Conservation (phyloP, 768 basidiomycete genomes). For the Calocybe cyanea region DNA sequence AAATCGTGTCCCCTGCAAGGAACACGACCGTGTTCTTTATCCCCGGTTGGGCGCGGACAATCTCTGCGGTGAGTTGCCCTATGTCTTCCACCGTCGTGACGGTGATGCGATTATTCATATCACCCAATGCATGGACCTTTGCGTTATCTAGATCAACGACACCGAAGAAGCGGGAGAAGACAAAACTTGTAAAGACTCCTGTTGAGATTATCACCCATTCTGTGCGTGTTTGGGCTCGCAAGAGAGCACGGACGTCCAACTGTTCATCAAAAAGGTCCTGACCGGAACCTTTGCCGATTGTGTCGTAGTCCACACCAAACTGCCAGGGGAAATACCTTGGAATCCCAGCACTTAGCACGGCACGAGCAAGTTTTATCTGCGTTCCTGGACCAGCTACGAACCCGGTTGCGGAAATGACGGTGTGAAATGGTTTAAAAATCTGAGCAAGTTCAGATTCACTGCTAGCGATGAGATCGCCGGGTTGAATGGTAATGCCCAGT, state of each 20-base stretch:
- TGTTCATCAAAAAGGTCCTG: constrained; percentile 31
- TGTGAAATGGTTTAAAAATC: constrained; percentile 17
- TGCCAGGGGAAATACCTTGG: constrained; percentile 31
- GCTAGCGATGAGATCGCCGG: constrained; percentile 16
- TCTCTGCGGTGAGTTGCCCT: constrained; percentile 20
- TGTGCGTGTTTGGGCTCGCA: constrained; percentile 21
- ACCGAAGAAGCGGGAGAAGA: constrained; percentile 24
- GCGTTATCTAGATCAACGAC: constrained; percentile 19
- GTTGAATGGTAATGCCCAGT: constrained; percentile 14
- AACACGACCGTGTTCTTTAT: constrained; percentile 20
- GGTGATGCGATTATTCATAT: constrained; percentile 21
- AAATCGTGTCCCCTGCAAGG: constrained; percentile 25
- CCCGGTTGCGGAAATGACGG: constrained; percentile 22
- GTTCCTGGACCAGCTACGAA: constrained; percentile 21
- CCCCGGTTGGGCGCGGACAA: constrained; percentile 12
- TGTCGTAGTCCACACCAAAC: constrained; percentile 32
- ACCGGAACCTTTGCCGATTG: constrained; percentile 24
- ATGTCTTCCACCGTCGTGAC: constrained; percentile 26
- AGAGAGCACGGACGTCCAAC: constrained; percentile 26
- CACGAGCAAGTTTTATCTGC: constrained; percentile 23
- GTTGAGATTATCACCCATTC: constrained; percentile 27
- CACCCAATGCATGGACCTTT: constrained; percentile 21
- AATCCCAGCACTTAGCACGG: constrained; percentile 22
- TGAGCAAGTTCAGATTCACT: constrained; percentile 12
- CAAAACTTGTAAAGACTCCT: constrained; percentile 26